phyloP scores from a whole-genome alignment of 1,139 yeast genomes.

The Yamadazyma triangularis region DNA sequence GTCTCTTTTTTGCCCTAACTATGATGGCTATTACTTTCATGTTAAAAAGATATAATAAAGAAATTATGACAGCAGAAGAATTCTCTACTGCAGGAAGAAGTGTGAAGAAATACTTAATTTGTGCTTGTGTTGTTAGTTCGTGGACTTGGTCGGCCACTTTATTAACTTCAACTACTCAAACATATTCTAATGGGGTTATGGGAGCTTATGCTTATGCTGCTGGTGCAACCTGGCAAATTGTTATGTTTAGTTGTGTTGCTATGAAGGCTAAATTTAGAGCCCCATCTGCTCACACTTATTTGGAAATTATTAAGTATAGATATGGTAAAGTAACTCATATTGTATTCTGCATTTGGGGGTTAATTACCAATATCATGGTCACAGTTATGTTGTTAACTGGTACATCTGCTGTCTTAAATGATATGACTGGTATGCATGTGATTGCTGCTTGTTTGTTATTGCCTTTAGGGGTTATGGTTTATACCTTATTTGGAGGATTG shows the following conservation, averaged over 20 bases:
- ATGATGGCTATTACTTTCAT: slow-evolving; percentile 73
- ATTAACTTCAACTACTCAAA: slow-evolving; percentile 69
- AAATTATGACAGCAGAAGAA: slow-evolving; percentile 83
- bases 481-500: slow-evolving; percentile 84
- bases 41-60: slow-evolving; percentile 71
- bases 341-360: slow-evolving; percentile 70
- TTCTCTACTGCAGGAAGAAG: slow-evolving; percentile 85
- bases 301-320: slow-evolving; percentile 49
- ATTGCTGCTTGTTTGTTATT: slow-evolving; percentile 78
- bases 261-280: slow-evolving; percentile 54
- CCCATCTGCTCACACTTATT: slow-evolving; percentile 55
- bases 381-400: slow-evolving; percentile 87
- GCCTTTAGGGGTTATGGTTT: slow-evolving; percentile 78
- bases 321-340: slow-evolving; percentile 59
- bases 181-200: slow-evolving; percentile 70
- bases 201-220: slow-evolving; percentile 48
- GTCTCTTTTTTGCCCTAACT: slow-evolving; percentile 72
- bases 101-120: slow-evolving; percentile 74
- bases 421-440: slow-evolving; percentile 77
- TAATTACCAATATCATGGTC: slow-evolving; percentile 82
- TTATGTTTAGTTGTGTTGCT: slow-evolving; percentile 49
- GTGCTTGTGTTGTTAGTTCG: slow-evolving; percentile 83
- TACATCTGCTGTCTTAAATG: slow-evolving; percentile 74
- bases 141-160: slow-evolving; percentile 96
- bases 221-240: slow-evolving; percentile 54